phyloP scores from a whole-genome alignment of 345 rosid species.

The Arabis alpina region DNA sequence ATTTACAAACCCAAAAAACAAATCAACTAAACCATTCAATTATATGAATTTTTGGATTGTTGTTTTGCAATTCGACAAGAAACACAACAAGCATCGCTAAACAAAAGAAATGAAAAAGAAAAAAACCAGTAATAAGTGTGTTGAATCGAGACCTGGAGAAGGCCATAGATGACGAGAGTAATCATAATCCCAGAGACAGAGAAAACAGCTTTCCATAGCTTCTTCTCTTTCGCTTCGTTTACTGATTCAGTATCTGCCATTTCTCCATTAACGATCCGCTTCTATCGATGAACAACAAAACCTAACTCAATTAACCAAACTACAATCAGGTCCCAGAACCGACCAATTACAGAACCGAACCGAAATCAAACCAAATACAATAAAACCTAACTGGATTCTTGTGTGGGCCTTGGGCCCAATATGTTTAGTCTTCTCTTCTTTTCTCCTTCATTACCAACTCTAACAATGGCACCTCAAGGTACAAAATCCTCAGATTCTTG shows the following conservation, averaged over 20 bases:
- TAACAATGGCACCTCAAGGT: background rate
- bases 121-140: background rate
- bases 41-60: no score
- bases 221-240: constrained; percentile 49
- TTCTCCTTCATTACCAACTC: background rate
- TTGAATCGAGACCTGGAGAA: constrained; percentile 65
- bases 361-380: background rate
- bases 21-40: background rate
- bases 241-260: constrained; percentile 61
- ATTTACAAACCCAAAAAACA: constrained; percentile 24
- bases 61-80: background rate
- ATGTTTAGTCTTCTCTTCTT: background rate
- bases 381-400: no score
- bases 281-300: background rate
- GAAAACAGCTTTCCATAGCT: constrained; percentile 66
- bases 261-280: constrained; percentile 48
- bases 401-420: constrained; percentile 11
- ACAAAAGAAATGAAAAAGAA: no score
- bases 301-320: constrained; percentile 4
- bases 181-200: constrained; percentile 78
- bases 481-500: background rate
- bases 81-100: background rate
- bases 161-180: constrained; percentile 85
- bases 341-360: constrained; percentile 1
- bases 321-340: no score